Conservation (phyloP, 208 protist species). For the Porcisia hertigi region DNA sequence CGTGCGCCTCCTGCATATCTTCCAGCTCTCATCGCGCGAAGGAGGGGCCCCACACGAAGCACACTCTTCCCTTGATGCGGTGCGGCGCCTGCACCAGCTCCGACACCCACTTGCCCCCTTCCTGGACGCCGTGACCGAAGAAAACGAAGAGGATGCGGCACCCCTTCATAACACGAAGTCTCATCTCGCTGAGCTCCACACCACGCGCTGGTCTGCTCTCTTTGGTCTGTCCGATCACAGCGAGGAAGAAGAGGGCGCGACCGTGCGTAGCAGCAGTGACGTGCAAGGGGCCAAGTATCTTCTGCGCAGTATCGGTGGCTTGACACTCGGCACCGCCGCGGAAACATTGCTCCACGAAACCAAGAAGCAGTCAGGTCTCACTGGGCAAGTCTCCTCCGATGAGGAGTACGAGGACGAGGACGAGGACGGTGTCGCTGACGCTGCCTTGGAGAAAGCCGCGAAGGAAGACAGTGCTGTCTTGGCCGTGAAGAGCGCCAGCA, state of each 20-base stretch:
- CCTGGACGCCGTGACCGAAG: slow-evolving; percentile 24
- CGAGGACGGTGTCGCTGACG: slow-evolving; percentile 21
- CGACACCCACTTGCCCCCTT: slow-evolving; percentile 22
- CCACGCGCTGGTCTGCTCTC: slow-evolving; percentile 23
- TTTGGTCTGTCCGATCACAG: slow-evolving; percentile 6
- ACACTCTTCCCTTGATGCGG: slow-evolving; percentile 12
- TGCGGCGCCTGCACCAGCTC: slow-evolving; percentile 21
- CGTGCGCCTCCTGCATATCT: slow-evolving; percentile 48
- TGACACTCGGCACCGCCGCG: slow-evolving; percentile 34
- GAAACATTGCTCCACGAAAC: slow-evolving; percentile 54
- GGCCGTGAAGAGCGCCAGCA: slow-evolving; percentile 5
- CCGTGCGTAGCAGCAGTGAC: slow-evolving; percentile 23
- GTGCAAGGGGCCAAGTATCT: slow-evolving; percentile 35
- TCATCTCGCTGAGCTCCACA: slow-evolving; percentile 7
- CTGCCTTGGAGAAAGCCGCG: slow-evolving; percentile 2
- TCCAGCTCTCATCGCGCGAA: slow-evolving; percentile 35
- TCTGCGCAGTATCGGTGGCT: slow-evolving; percentile 37
- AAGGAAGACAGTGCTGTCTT: not conserved
- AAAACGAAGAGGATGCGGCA: slow-evolving; percentile 8
- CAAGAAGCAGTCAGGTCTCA: slow-evolving; percentile 23
- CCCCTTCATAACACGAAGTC: not conserved
- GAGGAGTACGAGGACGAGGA: slow-evolving; percentile 24
- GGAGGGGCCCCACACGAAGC: not conserved
- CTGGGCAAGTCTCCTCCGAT: slow-evolving; percentile 8
- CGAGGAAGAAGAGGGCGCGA: slow-evolving; percentile 9